Evolutionary conservation across 768 basidiomycete species (phyloP).

Genomic region (Boletus vermiculosoides): DNA sequence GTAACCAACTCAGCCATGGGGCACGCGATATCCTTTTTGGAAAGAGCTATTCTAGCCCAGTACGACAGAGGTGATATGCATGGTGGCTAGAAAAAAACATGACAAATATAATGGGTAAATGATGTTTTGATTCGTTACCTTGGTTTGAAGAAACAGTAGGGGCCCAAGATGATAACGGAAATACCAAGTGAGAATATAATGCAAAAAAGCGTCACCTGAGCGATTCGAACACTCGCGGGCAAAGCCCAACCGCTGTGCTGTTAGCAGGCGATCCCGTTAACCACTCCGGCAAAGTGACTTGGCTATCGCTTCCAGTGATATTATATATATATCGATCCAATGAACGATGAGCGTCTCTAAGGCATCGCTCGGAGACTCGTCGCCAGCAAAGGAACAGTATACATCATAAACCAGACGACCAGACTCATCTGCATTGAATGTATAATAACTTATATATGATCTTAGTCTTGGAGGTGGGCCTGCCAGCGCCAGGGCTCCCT

Average conservation of each 20-base stretch:
- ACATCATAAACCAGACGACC: neutral
- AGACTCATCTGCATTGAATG: neutral
- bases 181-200: neutral
- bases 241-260: slow-evolving; percentile 55
- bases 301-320: accelerated
- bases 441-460: neutral
- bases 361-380: neutral
- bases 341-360: no score
- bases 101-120: no score
- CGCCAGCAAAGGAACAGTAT: neutral
- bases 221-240: slow-evolving; percentile 64
- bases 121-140: no score
- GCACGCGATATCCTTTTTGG: slow-evolving; percentile 32
- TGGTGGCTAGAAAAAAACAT: no score
- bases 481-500: no score
- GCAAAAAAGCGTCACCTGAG: slow-evolving; percentile 54
- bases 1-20: slow-evolving; percentile 78
- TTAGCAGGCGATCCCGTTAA: slow-evolving; percentile 85
- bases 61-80: no score
- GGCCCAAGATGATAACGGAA: no score
- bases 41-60: neutral
- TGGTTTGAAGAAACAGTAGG: no score
- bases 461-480: no score
- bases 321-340: neutral
- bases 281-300: slow-evolving; percentile 93